These are phyloP conservation scores for Moricandia arvensis DNA, from an alignment of 345 rosid genomes.

Conservation along the genomic window DNA sequence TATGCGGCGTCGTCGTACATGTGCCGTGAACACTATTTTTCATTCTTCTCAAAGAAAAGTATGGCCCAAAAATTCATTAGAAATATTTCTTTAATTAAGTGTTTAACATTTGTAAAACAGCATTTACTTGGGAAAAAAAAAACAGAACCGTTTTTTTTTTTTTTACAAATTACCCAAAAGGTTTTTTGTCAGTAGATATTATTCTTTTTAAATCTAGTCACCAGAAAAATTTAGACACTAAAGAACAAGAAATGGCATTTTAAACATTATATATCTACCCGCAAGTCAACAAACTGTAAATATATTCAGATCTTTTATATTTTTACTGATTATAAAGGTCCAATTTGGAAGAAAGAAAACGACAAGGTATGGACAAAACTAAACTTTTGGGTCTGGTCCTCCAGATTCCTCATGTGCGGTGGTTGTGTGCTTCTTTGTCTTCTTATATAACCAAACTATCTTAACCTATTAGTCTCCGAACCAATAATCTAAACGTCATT, in stretches of 20 bases:
- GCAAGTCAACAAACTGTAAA: not conserved
- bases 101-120: not conserved
- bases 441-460: conserved; percentile 14
- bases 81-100: not conserved
- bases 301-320: not conserved
- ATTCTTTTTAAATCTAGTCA: not conserved
- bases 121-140: not conserved
- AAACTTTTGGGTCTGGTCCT: conserved; percentile 30
- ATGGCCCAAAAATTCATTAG: not conserved
- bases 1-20: not conserved
- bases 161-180: not conserved
- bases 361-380: conserved; percentile 38
- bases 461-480: not conserved
- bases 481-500: conserved; percentile 2
- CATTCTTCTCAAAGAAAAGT: not conserved
- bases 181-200: not conserved
- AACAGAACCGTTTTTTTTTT: no score
- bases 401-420: conserved; percentile 32
- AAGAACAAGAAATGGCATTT: not conserved
- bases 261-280: not conserved
- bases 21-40: not conserved
- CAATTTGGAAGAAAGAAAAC: conserved; percentile 27
- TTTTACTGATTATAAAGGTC: not conserved
- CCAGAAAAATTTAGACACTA: no score
- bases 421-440: conserved; percentile 30